Evolutionary conservation across 495 filamentous ascomycete species (phyloP).

Genomic region (Pyrenopolyporus hunteri): DNA sequence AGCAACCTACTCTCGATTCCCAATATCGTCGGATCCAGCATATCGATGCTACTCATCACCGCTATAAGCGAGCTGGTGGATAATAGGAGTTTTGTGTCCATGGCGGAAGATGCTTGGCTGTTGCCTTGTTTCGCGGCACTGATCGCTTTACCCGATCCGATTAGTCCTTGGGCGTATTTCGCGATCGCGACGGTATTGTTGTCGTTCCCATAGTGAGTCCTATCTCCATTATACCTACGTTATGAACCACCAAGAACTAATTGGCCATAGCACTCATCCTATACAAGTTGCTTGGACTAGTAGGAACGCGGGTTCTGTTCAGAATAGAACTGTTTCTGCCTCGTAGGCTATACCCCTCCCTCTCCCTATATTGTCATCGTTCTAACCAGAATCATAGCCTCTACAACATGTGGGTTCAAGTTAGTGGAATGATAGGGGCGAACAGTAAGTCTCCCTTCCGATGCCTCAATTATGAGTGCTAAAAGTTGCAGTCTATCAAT

Average conservation of each 20-base stretch:
- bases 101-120: conserved; percentile 41
- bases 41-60: conserved; percentile 37
- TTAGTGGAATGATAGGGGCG: conserved; percentile 39
- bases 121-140: conserved; percentile 38
- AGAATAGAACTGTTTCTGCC: conserved; percentile 39
- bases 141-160: conserved; percentile 30
- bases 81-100: conserved; percentile 41
- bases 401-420: conserved; percentile 43
- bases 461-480: background rate
- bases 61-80: conserved; percentile 36
- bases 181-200: conserved; percentile 38
- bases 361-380: background rate
- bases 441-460: conserved; percentile 23
- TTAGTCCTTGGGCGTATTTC: conserved; percentile 35
- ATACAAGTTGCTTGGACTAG: conserved; percentile 42
- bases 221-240: background rate
- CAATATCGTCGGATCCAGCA: conserved; percentile 23
- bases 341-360: conserved; percentile 18
- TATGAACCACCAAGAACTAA: background rate
- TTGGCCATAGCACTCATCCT: conserved; percentile 33
- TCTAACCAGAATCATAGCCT: conserved; percentile 22
- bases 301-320: conserved; percentile 38
- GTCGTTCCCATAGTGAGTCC: conserved; percentile 39
- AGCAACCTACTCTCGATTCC: conserved; percentile 54
- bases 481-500: conserved; percentile 34